Conservation (phyloP, 805 yeast species). For the Pichia heedii region DNA sequence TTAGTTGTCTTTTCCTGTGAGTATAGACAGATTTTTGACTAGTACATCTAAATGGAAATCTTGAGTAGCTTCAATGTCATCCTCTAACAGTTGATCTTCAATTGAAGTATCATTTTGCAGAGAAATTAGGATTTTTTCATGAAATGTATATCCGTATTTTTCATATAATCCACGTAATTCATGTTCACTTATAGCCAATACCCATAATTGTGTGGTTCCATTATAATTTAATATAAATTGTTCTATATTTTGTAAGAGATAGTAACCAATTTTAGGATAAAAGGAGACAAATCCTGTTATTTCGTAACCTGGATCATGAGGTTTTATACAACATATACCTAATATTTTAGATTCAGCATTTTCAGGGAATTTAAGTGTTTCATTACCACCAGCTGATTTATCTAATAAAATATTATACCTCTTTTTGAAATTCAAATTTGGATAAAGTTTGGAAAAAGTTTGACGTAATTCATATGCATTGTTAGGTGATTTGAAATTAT, state of each 20-base stretch:
- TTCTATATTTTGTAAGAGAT: constrained; percentile 17
- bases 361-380: constrained; percentile 18
- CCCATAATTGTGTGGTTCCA: constrained; percentile 18
- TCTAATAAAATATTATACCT: not conserved
- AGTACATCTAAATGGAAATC: constrained; percentile 37
- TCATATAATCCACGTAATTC: constrained; percentile 37
- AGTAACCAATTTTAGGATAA: constrained; percentile 28
- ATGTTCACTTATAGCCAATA: constrained; percentile 43
- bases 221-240: constrained; percentile 7
- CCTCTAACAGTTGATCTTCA: constrained; percentile 24
- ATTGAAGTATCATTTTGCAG: constrained; percentile 16
- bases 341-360: constrained; percentile 19
- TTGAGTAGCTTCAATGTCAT: constrained; percentile 28
- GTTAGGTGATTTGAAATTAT: constrained; percentile 13
- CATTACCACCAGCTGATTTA: constrained; percentile 2
- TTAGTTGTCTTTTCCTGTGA: no score
- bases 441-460: constrained; percentile 12
- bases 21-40: constrained; percentile 17
- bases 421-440: constrained; percentile 13
- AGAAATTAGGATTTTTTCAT: constrained; percentile 19
- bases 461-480: not conserved
- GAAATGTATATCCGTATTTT: constrained; percentile 30
- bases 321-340: constrained; percentile 31
- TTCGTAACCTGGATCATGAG: constrained; percentile 26
- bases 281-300: constrained; percentile 47